Percentiles rank a stretch among this genome's conserved stretches.
Evolutionary conservation across 139 green algal genomes (phyloP).

Genomic region (Pleodorina starrii): DNA sequence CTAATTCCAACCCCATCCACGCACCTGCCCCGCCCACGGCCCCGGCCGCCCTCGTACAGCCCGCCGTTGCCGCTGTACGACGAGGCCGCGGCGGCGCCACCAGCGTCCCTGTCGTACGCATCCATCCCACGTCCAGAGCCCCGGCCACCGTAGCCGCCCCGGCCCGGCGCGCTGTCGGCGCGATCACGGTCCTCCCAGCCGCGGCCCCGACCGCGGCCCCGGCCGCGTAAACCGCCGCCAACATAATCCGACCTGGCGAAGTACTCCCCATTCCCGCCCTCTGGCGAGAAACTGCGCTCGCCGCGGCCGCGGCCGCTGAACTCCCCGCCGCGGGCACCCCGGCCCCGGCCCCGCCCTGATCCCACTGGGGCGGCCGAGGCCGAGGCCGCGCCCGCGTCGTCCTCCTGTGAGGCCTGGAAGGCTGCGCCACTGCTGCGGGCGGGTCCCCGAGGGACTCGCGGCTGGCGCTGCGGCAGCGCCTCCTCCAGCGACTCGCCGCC

Average conservation of each 20-base stretch:
- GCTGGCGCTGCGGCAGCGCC: constrained; percentile 21
- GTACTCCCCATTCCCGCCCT: neutral
- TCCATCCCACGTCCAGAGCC: constrained; percentile 6
- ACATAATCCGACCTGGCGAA: neutral
- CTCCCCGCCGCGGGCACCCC: neutral
- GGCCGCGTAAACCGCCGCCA: neutral
- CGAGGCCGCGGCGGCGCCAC: no score
- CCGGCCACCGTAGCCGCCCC: neutral
- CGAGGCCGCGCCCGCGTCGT: neutral
- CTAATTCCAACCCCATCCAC: neutral
- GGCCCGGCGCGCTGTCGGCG: neutral
- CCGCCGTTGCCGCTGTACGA: neutral
- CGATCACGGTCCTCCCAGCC: neutral
- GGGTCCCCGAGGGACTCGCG: neutral
- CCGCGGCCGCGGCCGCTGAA: neutral
- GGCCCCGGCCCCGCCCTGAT: neutral
- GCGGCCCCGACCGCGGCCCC: neutral
- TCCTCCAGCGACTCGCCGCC: no score
- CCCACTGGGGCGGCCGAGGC: neutral
- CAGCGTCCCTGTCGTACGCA: neutral
- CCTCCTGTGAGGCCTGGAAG: neutral
- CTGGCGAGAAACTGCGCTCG: constrained; percentile 1
- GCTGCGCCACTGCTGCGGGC: neutral
- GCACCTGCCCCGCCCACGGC: neutral
- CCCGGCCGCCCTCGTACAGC: neutral